Percentiles rank a stretch among this genome's conserved stretches.
Evolutionary conservation across 768 basidiomycete species (phyloP).

Genomic region (Mycena galopus): DNA sequence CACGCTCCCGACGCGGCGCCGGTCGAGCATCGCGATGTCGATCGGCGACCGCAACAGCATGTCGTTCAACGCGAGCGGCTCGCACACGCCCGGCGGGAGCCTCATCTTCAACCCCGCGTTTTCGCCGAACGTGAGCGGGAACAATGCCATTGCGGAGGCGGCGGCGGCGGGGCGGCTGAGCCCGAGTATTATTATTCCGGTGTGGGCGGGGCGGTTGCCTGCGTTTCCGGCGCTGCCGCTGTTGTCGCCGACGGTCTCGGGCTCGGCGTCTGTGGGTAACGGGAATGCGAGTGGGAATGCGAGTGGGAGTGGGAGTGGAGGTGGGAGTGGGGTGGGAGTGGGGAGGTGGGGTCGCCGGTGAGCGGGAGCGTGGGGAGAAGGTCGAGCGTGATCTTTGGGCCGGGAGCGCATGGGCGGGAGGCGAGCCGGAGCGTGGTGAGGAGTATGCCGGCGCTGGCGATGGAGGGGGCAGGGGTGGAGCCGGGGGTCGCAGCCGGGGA

Average conservation of each 20-base stretch:
- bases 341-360: conserved; percentile 21
- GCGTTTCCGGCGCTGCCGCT: conserved; percentile 28
- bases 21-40: conserved; percentile 24
- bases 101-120: background rate
- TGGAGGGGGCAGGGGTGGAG: conserved; percentile 51
- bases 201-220: conserved; percentile 20
- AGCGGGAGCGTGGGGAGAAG: conserved; percentile 27
- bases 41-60: conserved; percentile 28
- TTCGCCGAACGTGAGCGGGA: background rate
- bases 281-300: background rate
- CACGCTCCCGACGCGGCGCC: conserved; percentile 24
- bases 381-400: conserved; percentile 36
- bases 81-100: conserved; percentile 15
- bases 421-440: conserved; percentile 56
- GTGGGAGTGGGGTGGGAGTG: conserved; percentile 26
- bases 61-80: conserved; percentile 28
- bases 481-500: conserved; percentile 47
- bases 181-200: conserved; percentile 29
- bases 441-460: conserved; percentile 68
- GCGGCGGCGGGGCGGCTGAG: conserved; percentile 24
- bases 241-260: background rate
- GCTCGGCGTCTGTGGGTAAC: background rate
- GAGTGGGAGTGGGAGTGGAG: background rate
- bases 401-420: conserved; percentile 41
- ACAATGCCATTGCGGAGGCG: background rate